Evolutionary conservation across 768 basidiomycete species (phyloP).

Genomic region (Auriscalpium orientale): DNA sequence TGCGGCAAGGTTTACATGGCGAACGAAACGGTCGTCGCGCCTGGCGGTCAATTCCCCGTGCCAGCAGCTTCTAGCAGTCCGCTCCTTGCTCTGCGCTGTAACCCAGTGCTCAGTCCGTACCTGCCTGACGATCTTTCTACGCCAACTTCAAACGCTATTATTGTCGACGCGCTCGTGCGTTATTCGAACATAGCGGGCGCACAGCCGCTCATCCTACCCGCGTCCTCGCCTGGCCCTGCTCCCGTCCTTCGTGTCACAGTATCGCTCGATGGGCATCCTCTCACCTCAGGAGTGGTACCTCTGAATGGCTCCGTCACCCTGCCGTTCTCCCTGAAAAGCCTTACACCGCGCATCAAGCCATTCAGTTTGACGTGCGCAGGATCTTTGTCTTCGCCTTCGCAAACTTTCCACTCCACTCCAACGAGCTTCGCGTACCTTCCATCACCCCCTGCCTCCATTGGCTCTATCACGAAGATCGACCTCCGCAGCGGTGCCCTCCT

Average conservation of each 20-base stretch:
- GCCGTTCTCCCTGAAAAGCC: conserved; percentile 22
- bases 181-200: conserved; percentile 28
- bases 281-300: conserved; percentile 24
- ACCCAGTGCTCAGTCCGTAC: conserved; percentile 40
- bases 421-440: conserved; percentile 35
- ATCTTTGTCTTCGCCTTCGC: conserved; percentile 19
- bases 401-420: conserved; percentile 25
- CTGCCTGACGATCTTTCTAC: conserved; percentile 30
- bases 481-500: conserved; percentile 37
- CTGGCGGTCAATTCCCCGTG: conserved; percentile 38
- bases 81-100: conserved; percentile 39
- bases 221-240: background rate
- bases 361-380: conserved; percentile 27
- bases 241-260: conserved; percentile 23
- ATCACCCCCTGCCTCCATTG: conserved; percentile 22
- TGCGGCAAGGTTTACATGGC: conserved; percentile 44
- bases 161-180: conserved; percentile 34
- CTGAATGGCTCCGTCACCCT: conserved; percentile 33
- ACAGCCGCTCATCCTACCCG: conserved; percentile 21
- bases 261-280: conserved; percentile 18
- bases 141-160: conserved; percentile 18
- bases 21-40: conserved; percentile 32
- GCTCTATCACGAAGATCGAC: conserved; percentile 42
- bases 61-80: conserved; percentile 28
- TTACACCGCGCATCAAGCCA: conserved; percentile 23